phyloP scores from a whole-genome alignment of 768 basidiomycete genomes.

The Tephrocybe rancida region DNA sequence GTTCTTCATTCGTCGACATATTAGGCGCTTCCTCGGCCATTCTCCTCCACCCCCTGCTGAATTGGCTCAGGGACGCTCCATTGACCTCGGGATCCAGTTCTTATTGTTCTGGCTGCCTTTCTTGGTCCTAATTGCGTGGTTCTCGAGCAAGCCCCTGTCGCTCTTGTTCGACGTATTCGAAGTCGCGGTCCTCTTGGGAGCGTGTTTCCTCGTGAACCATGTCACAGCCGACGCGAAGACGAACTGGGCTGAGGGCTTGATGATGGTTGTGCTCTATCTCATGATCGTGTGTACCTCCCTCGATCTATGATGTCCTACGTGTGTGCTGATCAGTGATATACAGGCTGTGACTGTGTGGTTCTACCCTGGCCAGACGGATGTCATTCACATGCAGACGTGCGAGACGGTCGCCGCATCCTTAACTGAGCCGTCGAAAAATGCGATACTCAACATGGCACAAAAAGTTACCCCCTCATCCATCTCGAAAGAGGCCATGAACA shows the following conservation, averaged over 20 bases:
- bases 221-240: slow-evolving; percentile 78
- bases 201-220: slow-evolving; percentile 78
- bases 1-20: slow-evolving; percentile 51
- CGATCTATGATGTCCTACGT: not conserved
- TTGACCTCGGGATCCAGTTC: slow-evolving; percentile 79
- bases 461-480: not conserved
- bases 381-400: slow-evolving; percentile 29
- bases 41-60: slow-evolving; percentile 43
- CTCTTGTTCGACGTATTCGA: slow-evolving; percentile 75
- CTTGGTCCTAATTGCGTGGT: slow-evolving; percentile 69
- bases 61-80: slow-evolving; percentile 68
- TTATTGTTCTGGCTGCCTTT: slow-evolving; percentile 82
- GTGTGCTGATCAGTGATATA: not conserved
- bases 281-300: slow-evolving; percentile 52
- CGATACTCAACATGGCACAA: not conserved
- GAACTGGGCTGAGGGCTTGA: slow-evolving; percentile 74
- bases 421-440: slow-evolving; percentile 12
- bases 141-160: slow-evolving; percentile 55
- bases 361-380: slow-evolving; percentile 36
- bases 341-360: slow-evolving; percentile 33
- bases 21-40: slow-evolving; percentile 40
- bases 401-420: slow-evolving; percentile 16
- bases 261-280: slow-evolving; percentile 65
- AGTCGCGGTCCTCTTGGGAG: slow-evolving; percentile 63
- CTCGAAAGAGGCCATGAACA: not conserved